A percentile compares a stretch with the other conserved stretches of the same genome.
Conservation (phyloP, 2,329 filamentous ascomycete species). For the Ustulina deusta region DNA sequence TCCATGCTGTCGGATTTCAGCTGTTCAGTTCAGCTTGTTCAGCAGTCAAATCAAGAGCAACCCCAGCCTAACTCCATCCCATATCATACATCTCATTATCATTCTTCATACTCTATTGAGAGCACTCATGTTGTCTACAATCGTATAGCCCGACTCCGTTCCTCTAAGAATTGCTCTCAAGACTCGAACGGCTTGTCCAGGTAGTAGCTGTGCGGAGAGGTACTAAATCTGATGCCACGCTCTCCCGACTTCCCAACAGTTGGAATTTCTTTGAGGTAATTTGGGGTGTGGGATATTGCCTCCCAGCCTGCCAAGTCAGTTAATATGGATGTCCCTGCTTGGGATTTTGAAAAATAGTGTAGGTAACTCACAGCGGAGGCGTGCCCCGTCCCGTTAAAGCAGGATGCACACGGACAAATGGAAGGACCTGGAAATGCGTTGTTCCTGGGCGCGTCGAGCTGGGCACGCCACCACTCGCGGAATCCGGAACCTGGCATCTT, state of each 20-base stretch:
- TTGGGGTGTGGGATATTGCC: conserved; percentile 19
- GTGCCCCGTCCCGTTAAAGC: conserved; percentile 45
- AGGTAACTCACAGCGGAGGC: conserved; percentile 39
- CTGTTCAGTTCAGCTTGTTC: neutral
- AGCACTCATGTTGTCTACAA: neutral
- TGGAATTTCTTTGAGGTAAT: conserved; percentile 19
- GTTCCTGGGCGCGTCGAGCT: conserved; percentile 42
- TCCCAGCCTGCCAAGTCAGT: conserved; percentile 30
- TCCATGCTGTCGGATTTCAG: conserved; percentile 13
- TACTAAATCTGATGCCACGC: conserved; percentile 46
- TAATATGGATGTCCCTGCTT: conserved; percentile 15
- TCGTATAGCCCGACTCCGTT: neutral
- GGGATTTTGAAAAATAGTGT: conserved; percentile 25
- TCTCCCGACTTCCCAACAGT: conserved; percentile 37
- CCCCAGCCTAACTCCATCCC: conserved; percentile 15
- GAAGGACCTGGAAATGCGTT: conserved; percentile 34
- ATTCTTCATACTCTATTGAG: neutral
- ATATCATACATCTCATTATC: conserved; percentile 13
- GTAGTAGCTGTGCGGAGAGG: conserved; percentile 41
- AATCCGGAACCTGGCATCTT: conserved; percentile 42
- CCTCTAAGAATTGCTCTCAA: conserved; percentile 29
- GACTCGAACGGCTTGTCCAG: conserved; percentile 38
- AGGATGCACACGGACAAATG: conserved; percentile 47
- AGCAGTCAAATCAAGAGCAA: neutral
- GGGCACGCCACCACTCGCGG: conserved; percentile 45